Evolutionary conservation across 352 stramenopile species (phyloP).

Genomic region (Phytopythium cucurbitacearum): DNA sequence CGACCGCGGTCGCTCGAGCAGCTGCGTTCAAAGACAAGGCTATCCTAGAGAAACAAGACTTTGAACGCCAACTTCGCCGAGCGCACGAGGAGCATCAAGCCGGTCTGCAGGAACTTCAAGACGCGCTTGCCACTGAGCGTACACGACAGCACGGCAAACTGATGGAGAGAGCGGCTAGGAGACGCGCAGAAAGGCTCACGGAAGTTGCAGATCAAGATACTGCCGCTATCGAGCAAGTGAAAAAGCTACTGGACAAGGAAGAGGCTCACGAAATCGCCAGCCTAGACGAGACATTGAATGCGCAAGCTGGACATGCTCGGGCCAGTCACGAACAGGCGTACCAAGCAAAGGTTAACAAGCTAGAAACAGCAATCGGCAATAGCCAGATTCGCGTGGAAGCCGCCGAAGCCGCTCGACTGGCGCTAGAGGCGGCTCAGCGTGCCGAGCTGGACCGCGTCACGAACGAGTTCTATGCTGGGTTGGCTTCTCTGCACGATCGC

Average conservation of each 20-base stretch:
- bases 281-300: conserved; percentile 18
- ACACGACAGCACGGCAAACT: conserved; percentile 33
- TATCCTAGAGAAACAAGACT: not conserved
- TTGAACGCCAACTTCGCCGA: conserved; percentile 12
- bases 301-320: conserved; percentile 13
- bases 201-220: conserved; percentile 8
- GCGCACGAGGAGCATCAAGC: conserved; percentile 20
- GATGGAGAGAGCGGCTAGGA: conserved; percentile 17
- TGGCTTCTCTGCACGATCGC: conserved; percentile 3
- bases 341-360: conserved; percentile 2
- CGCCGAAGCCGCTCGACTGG: conserved; percentile 18
- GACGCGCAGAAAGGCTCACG: conserved; percentile 8
- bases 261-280: conserved; percentile 14
- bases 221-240: conserved; percentile 1
- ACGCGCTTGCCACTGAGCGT: conserved; percentile 21
- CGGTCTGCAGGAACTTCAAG: conserved; percentile 11
- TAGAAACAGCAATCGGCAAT: not conserved
- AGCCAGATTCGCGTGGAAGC: conserved; percentile 13
- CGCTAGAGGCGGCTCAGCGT: conserved; percentile 16
- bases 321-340: not conserved
- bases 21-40: not conserved
- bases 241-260: conserved; percentile 12
- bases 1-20: not conserved
- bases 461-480: conserved; percentile 15
- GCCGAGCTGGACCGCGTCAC: conserved; percentile 23